Conservation (phyloP, 1,284 basidiomycete genomes). For the Apiotrichum domesticum region DNA sequence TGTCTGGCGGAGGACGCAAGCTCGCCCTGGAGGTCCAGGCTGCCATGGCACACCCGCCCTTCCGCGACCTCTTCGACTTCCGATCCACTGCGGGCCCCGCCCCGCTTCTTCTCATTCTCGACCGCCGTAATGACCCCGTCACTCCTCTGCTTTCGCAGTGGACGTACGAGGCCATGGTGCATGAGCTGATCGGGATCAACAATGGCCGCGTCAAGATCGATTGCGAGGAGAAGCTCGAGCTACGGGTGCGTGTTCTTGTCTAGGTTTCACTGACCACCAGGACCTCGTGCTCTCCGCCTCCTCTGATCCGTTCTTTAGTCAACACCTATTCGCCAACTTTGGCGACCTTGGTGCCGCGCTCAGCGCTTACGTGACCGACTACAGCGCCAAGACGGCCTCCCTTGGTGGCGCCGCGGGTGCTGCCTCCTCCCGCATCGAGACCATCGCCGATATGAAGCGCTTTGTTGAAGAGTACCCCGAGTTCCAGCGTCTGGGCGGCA, state of each 20-base stretch:
- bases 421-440: constrained; percentile 70
- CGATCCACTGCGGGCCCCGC: constrained; percentile 50
- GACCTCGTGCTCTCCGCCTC: constrained; percentile 90
- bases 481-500: constrained; percentile 90
- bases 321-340: constrained; percentile 88
- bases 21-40: constrained; percentile 73
- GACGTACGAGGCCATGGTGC: constrained; percentile 99
- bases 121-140: constrained; percentile 94
- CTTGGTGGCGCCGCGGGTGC: constrained; percentile 41
- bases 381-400: constrained; percentile 67
- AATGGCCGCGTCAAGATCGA: constrained; percentile 86
- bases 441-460: constrained; percentile 92
- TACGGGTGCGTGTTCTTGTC: constrained; percentile 57
- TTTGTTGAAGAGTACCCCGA: constrained; percentile 99
- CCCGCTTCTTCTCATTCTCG: constrained; percentile 56
- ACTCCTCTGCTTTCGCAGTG: constrained; percentile 96
- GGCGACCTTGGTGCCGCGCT: constrained; percentile 92
- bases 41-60: constrained; percentile 46
- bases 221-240: constrained; percentile 79
- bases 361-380: constrained; percentile 89
- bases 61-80: constrained; percentile 52
- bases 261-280: constrained; percentile 47
- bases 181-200: constrained; percentile 87
- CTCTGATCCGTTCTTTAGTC: constrained; percentile 91
- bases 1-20: constrained; percentile 85